These are phyloP conservation scores for Tetrahymena elliotti DNA, from an alignment of 73 alveolate genomes.

Conservation along the genomic window DNA sequence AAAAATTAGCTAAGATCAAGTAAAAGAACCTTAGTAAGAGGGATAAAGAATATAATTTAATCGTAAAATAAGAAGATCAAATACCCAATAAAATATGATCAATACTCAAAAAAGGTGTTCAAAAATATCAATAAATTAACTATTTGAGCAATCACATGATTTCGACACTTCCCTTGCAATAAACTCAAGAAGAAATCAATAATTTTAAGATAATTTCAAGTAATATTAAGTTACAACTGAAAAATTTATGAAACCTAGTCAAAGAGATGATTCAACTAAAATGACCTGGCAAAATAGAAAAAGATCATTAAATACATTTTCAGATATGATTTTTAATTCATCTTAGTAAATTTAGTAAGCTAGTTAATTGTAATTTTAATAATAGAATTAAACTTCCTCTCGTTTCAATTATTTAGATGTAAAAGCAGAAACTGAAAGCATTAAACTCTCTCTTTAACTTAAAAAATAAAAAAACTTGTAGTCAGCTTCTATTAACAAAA, in stretches of 20 bases:
- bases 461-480: not conserved
- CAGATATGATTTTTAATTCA: not conserved
- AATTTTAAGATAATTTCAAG: not conserved
- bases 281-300: not conserved
- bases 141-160: not conserved
- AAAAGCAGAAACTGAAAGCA: not conserved
- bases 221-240: not conserved
- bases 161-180: not conserved
- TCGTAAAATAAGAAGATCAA: not conserved
- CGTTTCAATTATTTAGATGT: not conserved
- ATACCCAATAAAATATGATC: not conserved
- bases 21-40: not conserved
- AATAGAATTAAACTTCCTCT: not conserved
- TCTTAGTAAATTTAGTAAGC: not conserved
- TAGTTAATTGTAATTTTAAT: not conserved
- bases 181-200: not conserved
- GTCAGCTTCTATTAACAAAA: not conserved
- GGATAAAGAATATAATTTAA: not conserved
- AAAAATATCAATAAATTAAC: not conserved
- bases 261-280: not conserved
- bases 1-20: not conserved
- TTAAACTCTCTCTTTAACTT: not conserved
- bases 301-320: not conserved
- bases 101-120: not conserved
- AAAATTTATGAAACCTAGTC: not conserved